A percentile compares a stretch with the other conserved stretches of the same genome.
phyloP scores from a whole-genome alignment of 2,329 filamentous ascomycete genomes.

The Fusarium nodosum region DNA sequence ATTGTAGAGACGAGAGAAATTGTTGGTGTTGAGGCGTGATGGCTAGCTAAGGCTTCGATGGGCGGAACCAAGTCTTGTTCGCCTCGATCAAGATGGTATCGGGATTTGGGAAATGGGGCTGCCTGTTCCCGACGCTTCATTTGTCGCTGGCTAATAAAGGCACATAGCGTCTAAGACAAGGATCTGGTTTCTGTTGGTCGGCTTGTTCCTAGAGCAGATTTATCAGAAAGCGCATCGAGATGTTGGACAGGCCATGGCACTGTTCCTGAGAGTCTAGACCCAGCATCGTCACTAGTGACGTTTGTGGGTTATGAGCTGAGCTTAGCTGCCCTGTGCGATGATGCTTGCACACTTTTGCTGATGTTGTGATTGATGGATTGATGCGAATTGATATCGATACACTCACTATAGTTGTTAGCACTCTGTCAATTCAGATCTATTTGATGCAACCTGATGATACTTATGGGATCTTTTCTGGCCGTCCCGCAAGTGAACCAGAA shows the following conservation, averaged over 20 bases:
- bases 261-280: conserved; percentile 30
- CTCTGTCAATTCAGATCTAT: not conserved
- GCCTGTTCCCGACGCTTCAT: conserved; percentile 13
- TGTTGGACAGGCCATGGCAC: conserved; percentile 7
- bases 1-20: conserved; percentile 10
- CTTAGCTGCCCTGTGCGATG: conserved; percentile 9
- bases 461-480: not conserved
- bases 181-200: not conserved
- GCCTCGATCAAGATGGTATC: conserved; percentile 21
- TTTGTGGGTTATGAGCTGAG: conserved; percentile 14
- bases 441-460: not conserved
- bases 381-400: not conserved
- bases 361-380: not conserved
- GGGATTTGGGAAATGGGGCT: conserved; percentile 13
- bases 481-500: conserved; percentile 1
- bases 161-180: conserved; percentile 12
- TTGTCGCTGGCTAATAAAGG: conserved; percentile 13
- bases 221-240: conserved; percentile 26
- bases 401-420: not conserved
- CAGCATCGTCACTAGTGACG: conserved; percentile 20
- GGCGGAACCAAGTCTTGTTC: conserved; percentile 23
- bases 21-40: conserved; percentile 41
- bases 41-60: conserved; percentile 36
- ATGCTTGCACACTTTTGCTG: conserved; percentile 3
- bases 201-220: not conserved